Percentiles rank a stretch among this genome's conserved stretches.
Conservation (phyloP, 352 stramenopile genomes). For the Pythium brassicae region DNA sequence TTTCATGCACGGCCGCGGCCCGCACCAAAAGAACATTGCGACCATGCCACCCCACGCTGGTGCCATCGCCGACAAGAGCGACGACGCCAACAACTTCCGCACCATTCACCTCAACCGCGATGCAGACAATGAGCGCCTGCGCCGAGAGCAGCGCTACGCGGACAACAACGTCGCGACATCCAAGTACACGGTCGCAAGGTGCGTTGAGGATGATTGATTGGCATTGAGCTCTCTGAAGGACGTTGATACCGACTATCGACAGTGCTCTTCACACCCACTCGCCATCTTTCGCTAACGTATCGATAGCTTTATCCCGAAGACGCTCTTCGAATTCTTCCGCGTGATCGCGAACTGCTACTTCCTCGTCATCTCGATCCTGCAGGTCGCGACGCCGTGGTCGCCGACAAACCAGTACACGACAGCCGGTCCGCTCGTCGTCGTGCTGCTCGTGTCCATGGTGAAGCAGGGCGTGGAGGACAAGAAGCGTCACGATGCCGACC, state of each 20-base stretch:
- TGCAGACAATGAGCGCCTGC: conserved; percentile 50
- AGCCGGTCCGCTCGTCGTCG: conserved; percentile 56
- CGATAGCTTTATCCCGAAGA: conserved; percentile 91
- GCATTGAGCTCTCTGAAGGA: background rate
- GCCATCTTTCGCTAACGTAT: background rate
- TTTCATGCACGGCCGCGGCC: conserved; percentile 7
- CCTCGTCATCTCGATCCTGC: conserved; percentile 90
- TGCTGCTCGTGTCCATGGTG: conserved; percentile 74
- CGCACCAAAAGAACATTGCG: conserved; percentile 1
- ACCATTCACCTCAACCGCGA: conserved; percentile 58
- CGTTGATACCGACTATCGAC: too few relatives aligned
- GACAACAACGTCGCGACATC: conserved; percentile 84
- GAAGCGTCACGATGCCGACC: conserved; percentile 67
- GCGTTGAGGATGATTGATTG: background rate
- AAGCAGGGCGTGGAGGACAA: conserved; percentile 80
- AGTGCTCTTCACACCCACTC: background rate
- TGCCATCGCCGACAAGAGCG: conserved; percentile 11
- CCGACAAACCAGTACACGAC: conserved; percentile 81
- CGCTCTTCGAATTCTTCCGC: conserved; percentile 93
- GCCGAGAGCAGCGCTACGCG: conserved; percentile 31
- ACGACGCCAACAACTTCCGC: conserved; percentile 23
- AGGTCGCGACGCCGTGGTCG: conserved; percentile 68
- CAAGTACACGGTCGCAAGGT: conserved; percentile 91
- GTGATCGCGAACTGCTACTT: conserved; percentile 96
- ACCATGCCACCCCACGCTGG: conserved; percentile 1